Evolutionary conservation across 1,284 basidiomycete genomes (phyloP).

Genomic region (Boletellus sp.): DNA sequence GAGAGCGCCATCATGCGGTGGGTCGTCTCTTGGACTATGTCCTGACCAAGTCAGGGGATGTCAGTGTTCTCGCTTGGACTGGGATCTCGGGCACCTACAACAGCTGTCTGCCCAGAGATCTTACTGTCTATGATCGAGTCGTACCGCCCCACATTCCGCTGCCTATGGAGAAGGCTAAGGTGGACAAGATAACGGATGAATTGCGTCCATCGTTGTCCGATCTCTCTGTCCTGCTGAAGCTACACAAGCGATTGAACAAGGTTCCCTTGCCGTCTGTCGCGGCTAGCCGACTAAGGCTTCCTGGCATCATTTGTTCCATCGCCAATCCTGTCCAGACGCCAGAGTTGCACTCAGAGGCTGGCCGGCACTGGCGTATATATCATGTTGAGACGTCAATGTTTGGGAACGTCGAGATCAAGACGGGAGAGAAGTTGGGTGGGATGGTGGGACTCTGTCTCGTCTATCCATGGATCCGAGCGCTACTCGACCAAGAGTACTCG

Average conservation of each 20-base stretch:
- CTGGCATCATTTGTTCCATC: conserved; percentile 6
- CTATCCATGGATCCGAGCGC: no score
- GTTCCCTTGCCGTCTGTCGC: neutral
- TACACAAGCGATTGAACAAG: neutral
- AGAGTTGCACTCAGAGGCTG: no score
- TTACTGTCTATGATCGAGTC: conserved; percentile 1
- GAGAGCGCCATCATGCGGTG: conserved; percentile 5
- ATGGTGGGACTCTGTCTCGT: no score
- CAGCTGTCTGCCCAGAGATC: conserved; percentile 9
- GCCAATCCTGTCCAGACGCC: neutral
- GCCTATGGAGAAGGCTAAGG: neutral
- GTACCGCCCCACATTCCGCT: conserved; percentile 3
- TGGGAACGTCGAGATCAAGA: no score
- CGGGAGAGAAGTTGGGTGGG: no score
- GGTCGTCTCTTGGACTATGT: conserved; percentile 11
- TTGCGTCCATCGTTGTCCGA: neutral
- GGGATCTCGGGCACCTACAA: conserved; percentile 2
- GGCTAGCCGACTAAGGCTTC: conserved; percentile 1
- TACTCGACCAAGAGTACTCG: no score
- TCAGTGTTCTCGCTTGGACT: conserved; percentile 11
- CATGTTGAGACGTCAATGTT: neutral
- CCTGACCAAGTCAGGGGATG: conserved; percentile 6
- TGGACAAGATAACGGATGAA: neutral
- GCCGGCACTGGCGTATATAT: no score
- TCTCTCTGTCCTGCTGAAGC: neutral